Evolutionary conservation across 2,329 filamentous ascomycete species (phyloP), one percentile per base, ranked within the genome.

Genomic region (Fusarium transvaalense): DNA sequence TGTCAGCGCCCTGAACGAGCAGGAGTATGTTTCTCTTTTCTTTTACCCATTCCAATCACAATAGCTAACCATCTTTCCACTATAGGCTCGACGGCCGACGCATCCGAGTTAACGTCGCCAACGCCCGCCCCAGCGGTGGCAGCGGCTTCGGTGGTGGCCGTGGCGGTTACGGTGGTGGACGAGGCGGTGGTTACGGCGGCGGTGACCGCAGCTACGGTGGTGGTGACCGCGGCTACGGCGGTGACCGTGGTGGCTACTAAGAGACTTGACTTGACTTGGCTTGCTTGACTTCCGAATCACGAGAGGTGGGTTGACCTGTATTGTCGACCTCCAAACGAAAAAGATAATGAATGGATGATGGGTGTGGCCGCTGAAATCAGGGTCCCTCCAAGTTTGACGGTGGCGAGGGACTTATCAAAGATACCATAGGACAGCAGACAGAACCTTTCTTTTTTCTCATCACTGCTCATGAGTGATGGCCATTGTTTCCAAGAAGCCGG

Each of bases 391-490:
- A 35, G 47, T 38, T 51, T 51, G 23, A 51, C 35, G 47, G 34
- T 51, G 47, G 47, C 38, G 34, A 51, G 47, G 47, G 35, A 51
- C 32, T 51, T 29, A 38, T 51, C 47, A 51, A 29, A 51, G 47
- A 51, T 51, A 51, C 47, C 47, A 51, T 51, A 51, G 34, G 32
- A 51, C 47, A 51, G 34, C 34, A 48, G 46, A 48, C 46, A 48
- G 47, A 51, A 51, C 34, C 34, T 38, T 51, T 45, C 47, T 51
- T 51, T 38, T 51, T 38, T 51, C 32, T 38, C 34, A 51, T 39
- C 47, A 51, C 47, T 51, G 32, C 27, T 27, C 14, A 17, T 14
- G 10, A 31, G 34, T 39, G 47, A 29, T 51, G 47, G 47, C 32
- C 35, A 37, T 51, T 27, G 14, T 39, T 17, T 19, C n/a, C 23